A percentile compares a stretch with the other conserved stretches of the same genome.
These are phyloP conservation scores for Thelonectria rubi DNA, from an alignment of 2,329 filamentous ascomycete genomes.

Conservation along the genomic window DNA sequence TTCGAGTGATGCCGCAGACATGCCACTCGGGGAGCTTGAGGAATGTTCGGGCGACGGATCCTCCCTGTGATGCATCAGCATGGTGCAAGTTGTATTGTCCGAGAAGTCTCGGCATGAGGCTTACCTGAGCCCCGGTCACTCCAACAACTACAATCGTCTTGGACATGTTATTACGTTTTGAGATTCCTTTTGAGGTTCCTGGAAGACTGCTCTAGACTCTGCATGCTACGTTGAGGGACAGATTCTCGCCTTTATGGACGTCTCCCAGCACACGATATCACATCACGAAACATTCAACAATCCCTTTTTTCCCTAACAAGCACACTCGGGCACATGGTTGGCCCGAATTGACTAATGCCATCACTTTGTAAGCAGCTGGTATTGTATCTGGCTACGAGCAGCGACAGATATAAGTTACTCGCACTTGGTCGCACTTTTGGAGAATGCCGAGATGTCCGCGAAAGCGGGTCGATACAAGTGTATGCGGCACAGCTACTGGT, in stretches of 20 bases:
- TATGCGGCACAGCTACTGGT: too few species aligned
- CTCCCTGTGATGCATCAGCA: slow-evolving; percentile 15
- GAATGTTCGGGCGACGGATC: slow-evolving; percentile 29
- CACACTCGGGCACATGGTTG: not conserved
- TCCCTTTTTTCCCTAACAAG: too few species aligned
- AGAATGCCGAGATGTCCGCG: not conserved
- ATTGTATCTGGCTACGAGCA: not conserved
- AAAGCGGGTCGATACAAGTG: not conserved
- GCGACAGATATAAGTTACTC: not conserved
- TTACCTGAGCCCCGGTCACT: not conserved
- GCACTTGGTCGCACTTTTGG: not conserved
- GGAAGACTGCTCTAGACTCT: too few species aligned
- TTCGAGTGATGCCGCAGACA: slow-evolving; percentile 51
- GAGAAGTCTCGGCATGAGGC: not conserved
- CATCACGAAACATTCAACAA: too few species aligned
- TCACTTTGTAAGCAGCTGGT: not conserved
- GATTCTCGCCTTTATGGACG: too few species aligned
- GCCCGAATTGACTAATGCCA: not conserved
- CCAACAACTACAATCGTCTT: not conserved
- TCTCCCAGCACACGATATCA: too few species aligned
- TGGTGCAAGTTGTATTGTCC: not conserved
- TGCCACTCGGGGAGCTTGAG: slow-evolving; percentile 24
- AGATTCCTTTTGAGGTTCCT: too few species aligned
- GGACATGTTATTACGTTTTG: not conserved
- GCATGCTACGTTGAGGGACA: too few species aligned